Base-by-base conservation (phyloP, 2,329 filamentous ascomycete species). In the Penicillium sp. region DNA sequence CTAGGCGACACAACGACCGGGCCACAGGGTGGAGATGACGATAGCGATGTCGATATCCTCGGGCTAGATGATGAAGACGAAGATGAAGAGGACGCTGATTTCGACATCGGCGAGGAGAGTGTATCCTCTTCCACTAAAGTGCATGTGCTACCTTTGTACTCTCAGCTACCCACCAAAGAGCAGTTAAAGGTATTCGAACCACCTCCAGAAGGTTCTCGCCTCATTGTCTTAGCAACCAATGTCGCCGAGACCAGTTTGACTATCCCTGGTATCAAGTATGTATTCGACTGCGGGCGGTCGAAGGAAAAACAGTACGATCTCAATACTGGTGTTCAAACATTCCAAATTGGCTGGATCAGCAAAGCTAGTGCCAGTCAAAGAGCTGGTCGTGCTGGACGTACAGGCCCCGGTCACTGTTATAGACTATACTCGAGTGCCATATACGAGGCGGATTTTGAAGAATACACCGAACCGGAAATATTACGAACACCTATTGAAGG, bases 191-290 rank as follows among this genome's bases (percentile, higher is more conserved):
- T 99, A 9, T 99, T 99, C 65, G 88, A 96, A 61, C 81, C 87
- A 0, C 84, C 90, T 0, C 92, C 93, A 0, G 88, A 92, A 55
- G 89, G 89, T 16, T 89, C 89, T 8, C 85, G 94, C 8, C 82
- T 94, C 23, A 89, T 99, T 52, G 88, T 99, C 3, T 76, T 99
- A 42, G 91, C 94, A 0, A 99, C 94, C 45, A 99, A 99, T 72
- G 91, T 99, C 46, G 94, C 94, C 0, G 94, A 99, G 73, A 99
- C 94, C 0, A 95, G 90, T 83, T 81, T 99, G 69, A 99, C 94
- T 0, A 99, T 99, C 57, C 93, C 94, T 0, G 92, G 91, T 1
- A 92, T 96, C 60, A 85, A 90, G 59, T 99, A 97, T 68, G 94
- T 99, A 8, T 97, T 99, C 61, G 93, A 97, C 71, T 92, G 90